Evolutionary conservation across 345 rosid species (phyloP), one percentile per base, ranked within the genome.

Genomic region (Punica granatum): DNA sequence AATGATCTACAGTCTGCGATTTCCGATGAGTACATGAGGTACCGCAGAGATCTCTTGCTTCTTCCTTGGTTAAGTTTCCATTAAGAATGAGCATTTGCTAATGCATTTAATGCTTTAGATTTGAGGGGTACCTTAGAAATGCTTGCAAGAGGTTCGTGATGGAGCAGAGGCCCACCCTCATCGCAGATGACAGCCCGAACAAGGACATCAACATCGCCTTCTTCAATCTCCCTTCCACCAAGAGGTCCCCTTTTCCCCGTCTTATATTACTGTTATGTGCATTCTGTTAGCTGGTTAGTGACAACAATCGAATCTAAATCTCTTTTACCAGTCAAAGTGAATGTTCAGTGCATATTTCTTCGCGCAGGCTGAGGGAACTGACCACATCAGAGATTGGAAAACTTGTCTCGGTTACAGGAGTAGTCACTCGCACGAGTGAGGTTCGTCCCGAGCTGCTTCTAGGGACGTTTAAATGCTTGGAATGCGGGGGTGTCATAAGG

Each of bases 361-460:
- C n/a, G n/a, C 23, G 6, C 67, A 89, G 97, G 74, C 73, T 89
- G 78, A 78, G 99, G 73, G 99, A 94, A 83, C 77, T 94, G 46
- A 73, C 88, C 1, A 86, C 99, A 6, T 77, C 88, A 12, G 98
- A 94, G 75, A 86, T 94, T 51, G 99, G 98, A 64, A 91, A 83
- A 75, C 78, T 94, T 25, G 96, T 94, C 44, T 89, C 99, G 0
- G 97, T 94, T 42, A 79, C 89, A 0, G 97, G 99, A 33, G 96
- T 94, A 64, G 97, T 91, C 76, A 94, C 99, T 49, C 88, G 98
- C 44, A 88, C 99, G 0, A 94, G 99, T 21, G 98, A 89, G 81
- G 99, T 94, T 44, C 82, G 99, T 73, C 98, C 99, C 8, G 97
- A 94, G 80, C 98, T 94, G 75, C 89, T 91, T 46, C 84, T 84